A percentile compares a stretch with the other conserved stretches of the same genome.
These are phyloP conservation scores for Blastocystis sp. DNA, from an alignment of 352 stramenopile genomes.

Conservation along the genomic window DNA sequence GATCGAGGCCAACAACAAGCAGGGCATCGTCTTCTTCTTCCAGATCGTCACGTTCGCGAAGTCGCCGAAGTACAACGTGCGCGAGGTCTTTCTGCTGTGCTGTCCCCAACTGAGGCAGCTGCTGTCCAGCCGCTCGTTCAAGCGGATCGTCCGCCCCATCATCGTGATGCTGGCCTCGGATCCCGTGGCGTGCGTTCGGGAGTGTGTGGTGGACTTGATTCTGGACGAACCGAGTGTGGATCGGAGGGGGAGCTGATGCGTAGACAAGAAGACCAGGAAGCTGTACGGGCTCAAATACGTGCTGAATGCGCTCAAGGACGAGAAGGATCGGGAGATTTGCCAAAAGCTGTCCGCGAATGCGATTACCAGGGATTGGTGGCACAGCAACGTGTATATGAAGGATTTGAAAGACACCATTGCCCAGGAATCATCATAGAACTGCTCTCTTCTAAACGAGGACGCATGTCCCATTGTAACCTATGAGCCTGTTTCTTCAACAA, in stretches of 20 bases:
- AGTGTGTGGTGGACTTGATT: background rate
- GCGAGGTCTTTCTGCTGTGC: conserved; percentile 45
- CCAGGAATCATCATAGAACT: background rate
- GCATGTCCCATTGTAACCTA: background rate
- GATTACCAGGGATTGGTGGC: background rate
- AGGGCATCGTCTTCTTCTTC: conserved; percentile 23
- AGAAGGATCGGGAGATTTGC: conserved; percentile 15
- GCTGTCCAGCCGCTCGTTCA: conserved; percentile 9
- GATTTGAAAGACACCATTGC: background rate
- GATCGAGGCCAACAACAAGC: conserved; percentile 17
- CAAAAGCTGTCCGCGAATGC: background rate
- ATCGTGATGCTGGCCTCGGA: conserved; percentile 21
- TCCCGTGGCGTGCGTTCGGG: conserved; percentile 31
- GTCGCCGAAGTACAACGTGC: conserved; percentile 44
- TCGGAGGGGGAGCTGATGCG: background rate
- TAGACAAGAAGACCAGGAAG: conserved; percentile 21
- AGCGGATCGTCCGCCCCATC: conserved; percentile 41
- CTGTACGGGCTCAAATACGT: conserved; percentile 21
- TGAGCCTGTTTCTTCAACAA: conserved; percentile 34
- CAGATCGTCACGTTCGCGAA: conserved; percentile 54
- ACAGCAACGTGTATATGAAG: background rate
- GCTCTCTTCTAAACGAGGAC: no score
- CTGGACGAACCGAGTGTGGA: background rate
- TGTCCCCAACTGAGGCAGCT: conserved; percentile 10
- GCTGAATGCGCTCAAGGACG: background rate